phyloP scores from a whole-genome alignment of 768 basidiomycete genomes.

The Lenzites betulinus region DNA sequence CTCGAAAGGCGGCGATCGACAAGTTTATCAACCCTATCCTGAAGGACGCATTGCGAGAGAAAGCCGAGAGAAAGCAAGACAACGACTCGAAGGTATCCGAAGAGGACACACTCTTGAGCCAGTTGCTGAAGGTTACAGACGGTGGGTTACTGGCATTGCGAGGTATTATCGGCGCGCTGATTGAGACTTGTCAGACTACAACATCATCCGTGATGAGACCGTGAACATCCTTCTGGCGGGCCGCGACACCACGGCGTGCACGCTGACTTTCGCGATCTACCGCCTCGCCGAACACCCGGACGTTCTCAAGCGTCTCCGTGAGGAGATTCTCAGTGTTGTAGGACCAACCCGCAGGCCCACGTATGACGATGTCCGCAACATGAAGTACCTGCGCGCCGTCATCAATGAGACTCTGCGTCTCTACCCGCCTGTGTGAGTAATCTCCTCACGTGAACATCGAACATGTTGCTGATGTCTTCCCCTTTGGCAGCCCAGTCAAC shows the following conservation, averaged over 20 bases:
- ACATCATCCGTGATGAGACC: slow-evolving; percentile 31
- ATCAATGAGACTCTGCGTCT: slow-evolving; percentile 28
- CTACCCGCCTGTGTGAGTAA: slow-evolving; percentile 23
- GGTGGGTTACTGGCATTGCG: slow-evolving; percentile 30
- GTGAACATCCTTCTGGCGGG: slow-evolving; percentile 33
- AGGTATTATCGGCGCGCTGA: neutral
- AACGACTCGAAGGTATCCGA: slow-evolving; percentile 26
- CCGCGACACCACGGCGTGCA: slow-evolving; percentile 42
- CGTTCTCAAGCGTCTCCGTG: slow-evolving; percentile 46
- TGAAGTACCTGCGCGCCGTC: slow-evolving; percentile 46
- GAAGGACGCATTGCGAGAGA: slow-evolving; percentile 42
- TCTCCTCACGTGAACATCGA: neutral
- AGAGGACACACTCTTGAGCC: slow-evolving; percentile 40
- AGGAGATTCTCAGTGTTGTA: slow-evolving; percentile 50
- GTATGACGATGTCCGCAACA: slow-evolving; percentile 54
- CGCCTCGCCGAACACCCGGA: slow-evolving; percentile 55
- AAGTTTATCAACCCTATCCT: slow-evolving; percentile 53
- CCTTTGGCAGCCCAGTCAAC: slow-evolving; percentile 4
- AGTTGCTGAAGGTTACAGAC: slow-evolving; percentile 40
- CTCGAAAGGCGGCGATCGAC: slow-evolving; percentile 43
- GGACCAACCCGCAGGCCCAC: slow-evolving; percentile 49
- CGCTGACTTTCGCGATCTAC: slow-evolving; percentile 56
- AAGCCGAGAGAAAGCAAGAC: slow-evolving; percentile 28
- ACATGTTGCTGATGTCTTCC: neutral
- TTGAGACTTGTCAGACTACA: slow-evolving; percentile 16